Percentiles rank a stretch among this genome's conserved stretches.
Conservation (phyloP, 192 early-diverging fungal genomes). For the Jimgerdemannia lactiflua region DNA sequence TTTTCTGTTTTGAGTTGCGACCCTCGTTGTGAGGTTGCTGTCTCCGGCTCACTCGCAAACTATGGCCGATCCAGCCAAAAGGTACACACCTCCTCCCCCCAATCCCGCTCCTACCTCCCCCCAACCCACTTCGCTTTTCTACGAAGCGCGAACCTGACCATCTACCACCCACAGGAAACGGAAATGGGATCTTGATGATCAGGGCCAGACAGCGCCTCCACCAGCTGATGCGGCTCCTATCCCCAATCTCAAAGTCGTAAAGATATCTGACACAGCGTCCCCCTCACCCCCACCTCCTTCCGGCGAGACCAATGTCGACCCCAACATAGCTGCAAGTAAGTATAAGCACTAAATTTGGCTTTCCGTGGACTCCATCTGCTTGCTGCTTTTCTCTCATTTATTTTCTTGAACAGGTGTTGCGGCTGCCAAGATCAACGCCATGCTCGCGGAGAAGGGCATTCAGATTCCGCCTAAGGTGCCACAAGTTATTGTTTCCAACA, state of each 20-base stretch:
- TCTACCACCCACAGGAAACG: constrained; percentile 19
- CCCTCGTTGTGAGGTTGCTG: too few species aligned
- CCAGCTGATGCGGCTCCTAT: background rate
- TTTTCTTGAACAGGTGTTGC: constrained; percentile 30
- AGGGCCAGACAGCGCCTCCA: constrained; percentile 23
- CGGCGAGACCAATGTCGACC: background rate
- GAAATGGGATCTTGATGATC: constrained; percentile 43
- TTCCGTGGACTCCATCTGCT: too few species aligned
- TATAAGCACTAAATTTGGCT: background rate
- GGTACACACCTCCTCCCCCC: too few species aligned
- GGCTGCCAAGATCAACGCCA: constrained; percentile 51
- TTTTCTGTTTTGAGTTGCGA: too few species aligned
- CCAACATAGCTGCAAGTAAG: constrained; percentile 32
- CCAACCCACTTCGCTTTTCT: too few species aligned
- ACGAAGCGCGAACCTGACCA: too few species aligned
- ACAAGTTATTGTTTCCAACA: constrained; percentile 2
- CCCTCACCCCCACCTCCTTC: background rate
- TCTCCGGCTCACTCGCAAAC: too few species aligned
- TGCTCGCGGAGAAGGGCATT: constrained; percentile 51
- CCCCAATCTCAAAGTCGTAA: constrained; percentile 10
- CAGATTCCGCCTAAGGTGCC: constrained; percentile 18
- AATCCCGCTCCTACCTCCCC: too few species aligned
- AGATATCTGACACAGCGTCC: background rate
- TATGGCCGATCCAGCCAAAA: too few species aligned
- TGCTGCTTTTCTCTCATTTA: background rate